A percentile compares a stretch with the other conserved stretches of the same genome.
These are phyloP conservation scores for Fomitopsis betulina DNA, from an alignment of 1,284 basidiomycete genomes.

Conservation along the genomic window DNA sequence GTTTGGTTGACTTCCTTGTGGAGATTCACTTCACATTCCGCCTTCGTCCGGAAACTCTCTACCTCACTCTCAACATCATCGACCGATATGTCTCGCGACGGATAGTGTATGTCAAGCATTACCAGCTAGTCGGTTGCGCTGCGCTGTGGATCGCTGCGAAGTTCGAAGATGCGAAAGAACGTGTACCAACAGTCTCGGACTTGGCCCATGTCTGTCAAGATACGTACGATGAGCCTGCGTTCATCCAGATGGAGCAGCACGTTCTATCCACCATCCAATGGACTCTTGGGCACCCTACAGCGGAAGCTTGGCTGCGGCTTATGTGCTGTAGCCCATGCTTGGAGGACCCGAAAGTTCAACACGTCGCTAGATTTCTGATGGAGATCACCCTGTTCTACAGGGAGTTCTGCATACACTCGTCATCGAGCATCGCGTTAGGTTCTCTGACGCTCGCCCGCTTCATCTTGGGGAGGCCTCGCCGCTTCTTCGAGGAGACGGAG, in stretches of 20 bases:
- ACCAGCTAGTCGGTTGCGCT: conserved; percentile 97
- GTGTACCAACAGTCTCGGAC: conserved; percentile 92
- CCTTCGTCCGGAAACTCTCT: conserved; percentile 95
- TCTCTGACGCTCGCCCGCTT: conserved; percentile 86
- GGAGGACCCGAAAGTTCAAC: conserved; percentile 88
- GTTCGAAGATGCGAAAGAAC: conserved; percentile 98
- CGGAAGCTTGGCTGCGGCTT: conserved; percentile 93
- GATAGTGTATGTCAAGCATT: conserved; percentile 98
- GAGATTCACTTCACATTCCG: conserved; percentile 98
- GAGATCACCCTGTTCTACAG: conserved; percentile 97
- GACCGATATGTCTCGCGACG: conserved; percentile 99
- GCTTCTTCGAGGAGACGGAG: conserved; percentile 76
- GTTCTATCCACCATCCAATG: conserved; percentile 95
- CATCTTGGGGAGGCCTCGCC: conserved; percentile 75
- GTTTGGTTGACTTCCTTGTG: conserved; percentile 97
- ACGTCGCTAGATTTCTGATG: conserved; percentile 96
- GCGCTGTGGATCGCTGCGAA: conserved; percentile 99
- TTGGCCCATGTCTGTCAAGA: conserved; percentile 93
- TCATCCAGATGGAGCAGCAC: conserved; percentile 97
- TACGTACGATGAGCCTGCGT: conserved; percentile 94
- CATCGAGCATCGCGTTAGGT: conserved; percentile 86
- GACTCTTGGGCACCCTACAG: conserved; percentile 96
- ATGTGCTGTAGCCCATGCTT: conserved; percentile 66
- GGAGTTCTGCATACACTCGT: conserved; percentile 85
- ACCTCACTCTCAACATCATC: conserved; percentile 97